A percentile compares a stretch with the other conserved stretches of the same genome.
Evolutionary conservation across 495 filamentous ascomycete species (phyloP).

Genomic region (Chaetomium cochliodes): DNA sequence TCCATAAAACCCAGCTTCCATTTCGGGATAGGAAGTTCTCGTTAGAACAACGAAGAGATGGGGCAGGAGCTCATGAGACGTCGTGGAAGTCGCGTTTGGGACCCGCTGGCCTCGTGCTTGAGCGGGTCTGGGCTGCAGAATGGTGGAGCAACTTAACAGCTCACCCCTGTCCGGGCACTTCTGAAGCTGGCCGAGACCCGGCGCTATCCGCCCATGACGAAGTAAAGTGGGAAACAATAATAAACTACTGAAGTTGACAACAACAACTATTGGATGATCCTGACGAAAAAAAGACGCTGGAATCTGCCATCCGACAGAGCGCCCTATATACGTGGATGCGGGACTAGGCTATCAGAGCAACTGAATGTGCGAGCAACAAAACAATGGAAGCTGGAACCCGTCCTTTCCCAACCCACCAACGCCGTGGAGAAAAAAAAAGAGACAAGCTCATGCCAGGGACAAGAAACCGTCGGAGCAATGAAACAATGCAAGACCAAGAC

Average conservation of each 20-base stretch:
- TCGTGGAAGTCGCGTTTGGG: neutral
- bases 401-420: neutral
- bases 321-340: neutral
- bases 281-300: too few relatives aligned
- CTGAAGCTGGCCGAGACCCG: too few relatives aligned
- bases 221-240: neutral
- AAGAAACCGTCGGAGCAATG: neutral
- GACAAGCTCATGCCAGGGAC: neutral
- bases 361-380: neutral
- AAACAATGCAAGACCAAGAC: constrained; percentile 4
- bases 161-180: too few relatives aligned
- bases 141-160: neutral
- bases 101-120: neutral
- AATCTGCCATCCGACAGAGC: too few relatives aligned
- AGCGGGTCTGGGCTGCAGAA: constrained; percentile 4
- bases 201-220: constrained; percentile 14
- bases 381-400: neutral
- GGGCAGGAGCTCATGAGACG: neutral
- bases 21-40: constrained; percentile 4
- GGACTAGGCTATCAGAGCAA: neutral
- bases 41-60: neutral
- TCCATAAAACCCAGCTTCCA: constrained; percentile 15
- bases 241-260: neutral
- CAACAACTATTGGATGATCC: too few relatives aligned
- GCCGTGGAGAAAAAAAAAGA: neutral